Base-by-base conservation (phyloP, 73 alveolate genomes). In the Durusdinium trenchii region DNA sequence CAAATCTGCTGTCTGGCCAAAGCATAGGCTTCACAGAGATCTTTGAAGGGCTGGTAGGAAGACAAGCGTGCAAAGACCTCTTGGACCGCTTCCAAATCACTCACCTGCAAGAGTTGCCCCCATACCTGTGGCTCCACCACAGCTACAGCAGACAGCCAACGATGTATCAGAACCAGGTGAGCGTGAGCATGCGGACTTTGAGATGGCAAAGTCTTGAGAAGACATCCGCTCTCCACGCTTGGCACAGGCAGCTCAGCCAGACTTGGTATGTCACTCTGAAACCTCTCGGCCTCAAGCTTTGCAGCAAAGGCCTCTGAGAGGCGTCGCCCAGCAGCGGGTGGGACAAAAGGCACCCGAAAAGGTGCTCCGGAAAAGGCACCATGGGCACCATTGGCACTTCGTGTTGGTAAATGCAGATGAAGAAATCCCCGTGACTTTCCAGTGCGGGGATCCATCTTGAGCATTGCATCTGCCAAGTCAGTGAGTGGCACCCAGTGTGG, bases 401-500 rank as follows among this genome's bases (percentile, higher is more conserved):
- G 69, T 57, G 42, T 73, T 12, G 48, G 98, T 46, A 93, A 81
- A 45, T 82, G 89, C 16, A 93, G 92, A 38, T 93, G 98, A 14
- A 93, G 98, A 42, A 73, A 93, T 28, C 98, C 98, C 32, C 98
- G 75, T 6, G 98, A 92, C 82, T 93, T 93, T 61, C 81, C 71
- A 6, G 98, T 93, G 98, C 48, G 48, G 42, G 62, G 79, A 35
- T 93, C 98, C 79, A 73, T 64, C 96, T 90, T 73, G 75, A 50
- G 86, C 81, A 95, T 96, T 40, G 99, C 85, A 23, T 89, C 82
- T 20, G 85, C 62, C 52, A 99, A 45, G 12, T 43, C 69, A n/a
- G 46, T 38, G 48, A 99, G 51, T 26, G 95, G 99, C 54, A 99
- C 99, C 99, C 99, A 99, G 90, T 98, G 99, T 46, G 99, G 99